A percentile compares a stretch with the other conserved stretches of the same genome.
These are phyloP conservation scores for Pichia membranifaciens DNA, from an alignment of 805 yeast genomes.

Conservation along the genomic window DNA sequence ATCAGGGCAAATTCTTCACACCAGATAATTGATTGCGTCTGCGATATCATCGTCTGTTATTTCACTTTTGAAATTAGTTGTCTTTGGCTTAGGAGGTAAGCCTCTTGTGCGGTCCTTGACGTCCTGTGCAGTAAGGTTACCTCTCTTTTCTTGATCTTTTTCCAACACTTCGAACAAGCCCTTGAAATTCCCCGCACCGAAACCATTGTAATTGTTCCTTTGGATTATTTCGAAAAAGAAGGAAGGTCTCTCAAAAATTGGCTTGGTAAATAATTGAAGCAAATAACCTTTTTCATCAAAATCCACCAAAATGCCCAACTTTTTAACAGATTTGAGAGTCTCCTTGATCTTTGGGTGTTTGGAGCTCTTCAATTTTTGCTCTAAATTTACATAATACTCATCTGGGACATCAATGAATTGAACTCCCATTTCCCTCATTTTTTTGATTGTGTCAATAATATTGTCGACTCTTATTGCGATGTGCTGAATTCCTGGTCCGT, in stretches of 20 bases:
- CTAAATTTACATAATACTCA: constrained; percentile 49
- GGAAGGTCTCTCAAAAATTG: constrained; percentile 73
- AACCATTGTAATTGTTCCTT: constrained; percentile 73
- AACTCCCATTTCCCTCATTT: constrained; percentile 56
- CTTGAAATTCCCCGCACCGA: constrained; percentile 85
- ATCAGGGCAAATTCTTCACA: no score
- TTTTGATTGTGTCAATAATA: constrained; percentile 50
- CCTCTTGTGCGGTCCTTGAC: background rate
- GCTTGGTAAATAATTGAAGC: constrained; percentile 74
- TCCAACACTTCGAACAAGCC: constrained; percentile 78
- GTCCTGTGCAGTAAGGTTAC: constrained; percentile 41
- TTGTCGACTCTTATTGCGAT: constrained; percentile 62
- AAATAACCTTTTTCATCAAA: constrained; percentile 74
- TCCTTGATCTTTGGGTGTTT: constrained; percentile 46
- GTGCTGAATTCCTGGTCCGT: constrained; percentile 84
- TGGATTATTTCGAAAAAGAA: constrained; percentile 78
- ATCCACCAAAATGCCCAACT: constrained; percentile 63
- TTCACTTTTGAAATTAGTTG: background rate
- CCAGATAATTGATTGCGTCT: constrained; percentile 17
- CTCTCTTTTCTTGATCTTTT: constrained; percentile 65
- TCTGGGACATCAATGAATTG: constrained; percentile 60
- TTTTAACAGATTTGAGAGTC: constrained; percentile 41
- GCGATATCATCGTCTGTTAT: constrained; percentile 35
- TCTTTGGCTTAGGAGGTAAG: background rate
- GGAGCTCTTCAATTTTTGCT: constrained; percentile 34